phyloP scores from a whole-genome alignment of 306 rosid genomes.

The Gillenia trifoliata region DNA sequence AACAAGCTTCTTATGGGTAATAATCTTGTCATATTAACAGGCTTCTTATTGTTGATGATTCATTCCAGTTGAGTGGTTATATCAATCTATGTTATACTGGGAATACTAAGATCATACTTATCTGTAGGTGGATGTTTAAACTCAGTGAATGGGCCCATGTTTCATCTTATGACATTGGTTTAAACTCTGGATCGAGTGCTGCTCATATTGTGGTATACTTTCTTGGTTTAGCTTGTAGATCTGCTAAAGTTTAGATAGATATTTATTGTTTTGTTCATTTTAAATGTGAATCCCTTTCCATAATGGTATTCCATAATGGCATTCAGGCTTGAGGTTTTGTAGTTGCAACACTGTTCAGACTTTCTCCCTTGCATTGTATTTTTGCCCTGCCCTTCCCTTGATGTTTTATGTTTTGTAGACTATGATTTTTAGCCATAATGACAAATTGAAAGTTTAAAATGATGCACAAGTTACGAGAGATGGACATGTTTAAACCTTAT shows the following conservation, averaged over 20 bases:
- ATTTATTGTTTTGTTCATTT: neutral
- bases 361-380: neutral
- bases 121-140: conserved; percentile 85
- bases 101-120: conserved; percentile 3
- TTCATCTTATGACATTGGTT: conserved; percentile 84
- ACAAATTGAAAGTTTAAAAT: neutral
- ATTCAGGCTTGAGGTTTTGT: neutral
- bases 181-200: conserved; percentile 87
- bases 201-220: conserved; percentile 74
- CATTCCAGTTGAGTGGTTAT: neutral
- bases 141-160: conserved; percentile 95
- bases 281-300: neutral
- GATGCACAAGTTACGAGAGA: neutral
- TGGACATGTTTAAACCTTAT: neutral
- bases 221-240: conserved; percentile 14
- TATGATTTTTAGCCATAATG: neutral
- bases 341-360: neutral
- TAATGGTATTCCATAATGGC: neutral
- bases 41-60: neutral
- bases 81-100: neutral
- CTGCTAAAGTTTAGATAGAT: neutral
- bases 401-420: neutral
- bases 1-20: conserved; percentile 92
- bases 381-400: neutral
- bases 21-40: conserved; percentile 7